Percentiles rank a stretch among this genome's conserved stretches.
phyloP scores from a whole-genome alignment of 2,329 filamentous ascomycete genomes.

The Neonectria sp. region DNA sequence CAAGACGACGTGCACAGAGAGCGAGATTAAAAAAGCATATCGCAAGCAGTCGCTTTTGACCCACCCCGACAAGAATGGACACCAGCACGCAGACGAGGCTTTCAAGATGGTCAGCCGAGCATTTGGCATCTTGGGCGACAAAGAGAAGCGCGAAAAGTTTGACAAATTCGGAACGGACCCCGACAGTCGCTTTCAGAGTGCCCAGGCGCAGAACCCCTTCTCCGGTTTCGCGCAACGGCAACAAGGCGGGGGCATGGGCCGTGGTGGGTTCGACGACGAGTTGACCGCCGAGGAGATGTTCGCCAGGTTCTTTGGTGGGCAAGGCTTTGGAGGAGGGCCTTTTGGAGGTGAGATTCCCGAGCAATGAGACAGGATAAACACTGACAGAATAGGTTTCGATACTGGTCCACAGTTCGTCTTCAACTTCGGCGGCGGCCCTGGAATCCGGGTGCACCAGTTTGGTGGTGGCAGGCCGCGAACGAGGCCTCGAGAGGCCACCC shows the following conservation, averaged over 20 bases:
- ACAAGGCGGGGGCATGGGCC: constrained; percentile 61
- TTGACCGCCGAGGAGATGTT: constrained; percentile 98
- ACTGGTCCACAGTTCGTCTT: constrained; percentile 92
- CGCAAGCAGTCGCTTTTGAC: constrained; percentile 94
- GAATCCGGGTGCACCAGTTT: constrained; percentile 95
- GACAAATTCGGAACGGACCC: constrained; percentile 94
- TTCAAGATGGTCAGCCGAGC: constrained; percentile 98
- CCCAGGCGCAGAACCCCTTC: constrained; percentile 74
- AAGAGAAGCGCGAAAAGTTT: constrained; percentile 87
- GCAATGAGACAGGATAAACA: constrained; percentile 2
- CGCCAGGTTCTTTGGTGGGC: constrained; percentile 93
- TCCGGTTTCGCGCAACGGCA: constrained; percentile 69
- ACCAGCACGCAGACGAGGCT: constrained; percentile 94
- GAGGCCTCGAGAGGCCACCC: constrained; percentile 78
- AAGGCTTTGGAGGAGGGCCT: constrained; percentile 73
- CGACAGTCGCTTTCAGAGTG: constrained; percentile 84
- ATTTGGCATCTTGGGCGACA: constrained; percentile 92
- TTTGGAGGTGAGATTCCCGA: constrained; percentile 58
- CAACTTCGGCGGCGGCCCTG: constrained; percentile 92
- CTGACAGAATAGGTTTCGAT: constrained; percentile 71
- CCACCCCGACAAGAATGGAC: constrained; percentile 98
- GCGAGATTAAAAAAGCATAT: constrained; percentile 98
- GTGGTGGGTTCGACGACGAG: constrained; percentile 83
- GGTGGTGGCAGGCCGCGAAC: constrained; percentile 84
- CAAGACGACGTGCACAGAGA: constrained; percentile 77